Base-by-base conservation (phyloP, 225 moss, liverwort and hornwort genomes). In the Climacium dendroides region DNA sequence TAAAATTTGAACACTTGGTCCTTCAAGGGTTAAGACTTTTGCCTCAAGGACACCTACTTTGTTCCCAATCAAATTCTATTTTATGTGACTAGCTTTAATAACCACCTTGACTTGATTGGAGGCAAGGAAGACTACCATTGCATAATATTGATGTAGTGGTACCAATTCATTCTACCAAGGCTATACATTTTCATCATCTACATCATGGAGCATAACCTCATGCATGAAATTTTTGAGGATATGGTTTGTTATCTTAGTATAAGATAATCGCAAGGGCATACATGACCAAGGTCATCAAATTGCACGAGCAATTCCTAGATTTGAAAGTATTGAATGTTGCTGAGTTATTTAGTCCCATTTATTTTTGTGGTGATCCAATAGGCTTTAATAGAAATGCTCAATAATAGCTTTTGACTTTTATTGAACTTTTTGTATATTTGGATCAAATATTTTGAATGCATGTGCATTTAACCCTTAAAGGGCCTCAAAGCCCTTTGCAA, bases 1-100 rank as follows among this genome's bases (percentile, higher is more conserved):
- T 50, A 15, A 53, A 53, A 17, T 53, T 53, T 53, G 53, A 53
- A 16, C 6, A 6, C 16, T 17, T 53, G 17, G 17, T 17, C 6
- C 53, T 53, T 53, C 6, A 17, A 17, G 53, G 6, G 6, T 53
- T 17, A 67, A 12, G 8, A 13, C 7, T 39, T 69, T 24, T 24
- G 25, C 9, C 0, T 41, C 0, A 41, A n/a, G 0, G 9, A 1
- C 0, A 25, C 0, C 5, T 70, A 5, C 9, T 3, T 43, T 41
- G 9, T 1, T n/a, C 14, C 3, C 5, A 9, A 70, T 15, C 15
- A 26, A 70, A 13, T 70, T 25, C 26, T 3, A 41, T 70, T 25
- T 41, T 8, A 15, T 41, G 5, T 1, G 0, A 26, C 3, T 70
- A 8, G 41, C 7, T 7, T 69, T 39, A 3, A 2, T 69, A 14